Evolutionary conservation across 352 stramenopile species (phyloP), one percentile per base, ranked within the genome.

Genomic region (Paralagenidium karlingii): DNA sequence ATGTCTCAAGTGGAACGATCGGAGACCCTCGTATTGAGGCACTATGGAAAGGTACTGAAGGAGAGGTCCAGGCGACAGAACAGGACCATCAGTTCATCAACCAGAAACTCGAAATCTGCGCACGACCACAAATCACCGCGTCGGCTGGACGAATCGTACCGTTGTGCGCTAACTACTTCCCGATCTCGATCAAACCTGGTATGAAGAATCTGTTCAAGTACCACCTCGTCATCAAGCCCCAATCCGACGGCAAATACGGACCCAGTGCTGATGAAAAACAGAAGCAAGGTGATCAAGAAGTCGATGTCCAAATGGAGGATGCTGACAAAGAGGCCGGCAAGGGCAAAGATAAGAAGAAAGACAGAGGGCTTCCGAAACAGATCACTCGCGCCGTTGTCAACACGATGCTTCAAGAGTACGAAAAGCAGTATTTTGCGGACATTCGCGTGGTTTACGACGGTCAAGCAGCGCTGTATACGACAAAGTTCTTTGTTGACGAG

Each of bases 171-270:
- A 88, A 88, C 38, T 81, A 80, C 51, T 85, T 84, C 33, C 47
- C 43, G 11, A 37, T 88, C 8, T 60, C 57, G n/a, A 26, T 88
- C 5, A 61, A 83, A 27, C 41, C 47, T 13, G 53, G 30, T 3
- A 49, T 54, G 8, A 16, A 38, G 0, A 70, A 88, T 37, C 61
- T 85, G 25, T 82, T 79, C 47, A 83, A 85, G 43, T 88, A 88
- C 39, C 68, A 83, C 42, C 63, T 82, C 19, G 42, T 63, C 3
- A 68, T 88, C 5, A 57, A 70, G 22, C 65, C 64, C 8, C 65
- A 69, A 18, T 44, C 41, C n/a, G 50, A 64, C 36, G 42, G 44
- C 11, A 76, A 67, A 36, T 82, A 84, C 32, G 70, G 67, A n/a
- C 62, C 63, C 16, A 42, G 38, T 10, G 60, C 51, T n/a, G 31